These are phyloP conservation scores for Solanum commersonii DNA, from an alignment of 257 asterid species.

Conservation along the genomic window DNA sequence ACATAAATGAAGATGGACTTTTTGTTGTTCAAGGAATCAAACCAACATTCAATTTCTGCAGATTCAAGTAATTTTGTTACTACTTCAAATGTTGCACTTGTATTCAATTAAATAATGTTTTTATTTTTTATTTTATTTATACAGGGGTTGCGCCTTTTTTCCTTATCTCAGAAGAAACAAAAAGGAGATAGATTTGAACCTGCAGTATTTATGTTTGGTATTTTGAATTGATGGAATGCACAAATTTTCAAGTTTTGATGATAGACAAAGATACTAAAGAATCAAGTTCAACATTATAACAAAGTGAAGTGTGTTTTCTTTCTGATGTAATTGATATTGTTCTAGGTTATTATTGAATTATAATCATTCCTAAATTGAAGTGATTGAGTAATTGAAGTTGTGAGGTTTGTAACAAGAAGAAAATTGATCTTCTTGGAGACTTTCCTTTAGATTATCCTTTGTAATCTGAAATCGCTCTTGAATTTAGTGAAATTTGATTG, in stretches of 20 bases:
- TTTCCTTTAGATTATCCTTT: neutral
- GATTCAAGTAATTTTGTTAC: neutral
- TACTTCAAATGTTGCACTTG: neutral
- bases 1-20: neutral
- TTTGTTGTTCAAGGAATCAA: neutral
- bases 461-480: neutral
- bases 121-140: neutral
- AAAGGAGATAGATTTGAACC: neutral
- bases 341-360: too few species aligned
- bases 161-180: neutral
- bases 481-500: too few species aligned
- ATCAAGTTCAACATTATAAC: neutral
- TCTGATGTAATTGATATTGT: too few species aligned
- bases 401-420: too few species aligned
- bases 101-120: too few species aligned
- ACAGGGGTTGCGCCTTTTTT: neutral
- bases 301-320: too few species aligned
- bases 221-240: too few species aligned
- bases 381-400: too few species aligned
- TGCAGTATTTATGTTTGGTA: neutral
- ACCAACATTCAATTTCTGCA: neutral
- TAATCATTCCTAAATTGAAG: too few species aligned
- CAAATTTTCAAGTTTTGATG: neutral
- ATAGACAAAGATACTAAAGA: neutral
- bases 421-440: neutral